phyloP scores from a whole-genome alignment of 192 early-diverging fungal species.

The Coemansia nantahalensis region DNA sequence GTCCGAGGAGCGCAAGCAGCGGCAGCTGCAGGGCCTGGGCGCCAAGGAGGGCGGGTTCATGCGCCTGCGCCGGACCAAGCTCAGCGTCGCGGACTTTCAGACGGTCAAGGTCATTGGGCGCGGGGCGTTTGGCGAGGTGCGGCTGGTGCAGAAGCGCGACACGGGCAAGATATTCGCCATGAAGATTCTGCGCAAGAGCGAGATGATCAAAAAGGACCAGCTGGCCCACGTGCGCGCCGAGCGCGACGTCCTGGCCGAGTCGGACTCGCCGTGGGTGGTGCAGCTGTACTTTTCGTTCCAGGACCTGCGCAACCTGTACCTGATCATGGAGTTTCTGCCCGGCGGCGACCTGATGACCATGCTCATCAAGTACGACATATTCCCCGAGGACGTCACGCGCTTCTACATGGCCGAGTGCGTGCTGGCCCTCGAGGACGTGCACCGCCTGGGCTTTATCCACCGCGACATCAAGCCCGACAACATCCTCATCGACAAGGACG shows the following conservation, averaged over 20 bases:
- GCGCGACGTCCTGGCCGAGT: slow-evolving; percentile 96
- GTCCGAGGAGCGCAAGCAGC: slow-evolving; percentile 79
- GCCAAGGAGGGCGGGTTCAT: slow-evolving; percentile 93
- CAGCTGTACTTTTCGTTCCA: slow-evolving; percentile 99
- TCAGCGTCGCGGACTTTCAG: slow-evolving; percentile 88
- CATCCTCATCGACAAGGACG: slow-evolving; percentile 93
- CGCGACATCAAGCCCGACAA: slow-evolving; percentile 86
- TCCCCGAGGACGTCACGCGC: slow-evolving; percentile 94
- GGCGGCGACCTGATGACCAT: slow-evolving; percentile 99
- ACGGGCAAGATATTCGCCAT: slow-evolving; percentile 98
- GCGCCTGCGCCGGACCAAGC: slow-evolving; percentile 82
- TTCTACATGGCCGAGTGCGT: slow-evolving; percentile 99
- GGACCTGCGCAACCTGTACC: slow-evolving; percentile 87
- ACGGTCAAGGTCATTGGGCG: slow-evolving; percentile 99
- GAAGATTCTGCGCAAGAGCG: slow-evolving; percentile 94
- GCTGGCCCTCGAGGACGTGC: slow-evolving; percentile 89
- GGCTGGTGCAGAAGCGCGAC: slow-evolving; percentile 93
- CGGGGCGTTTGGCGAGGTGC: slow-evolving; percentile 98
- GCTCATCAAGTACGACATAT: slow-evolving; percentile 98
- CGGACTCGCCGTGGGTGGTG: slow-evolving; percentile 96
- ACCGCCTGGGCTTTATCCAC: slow-evolving; percentile 94
- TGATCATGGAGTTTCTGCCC: slow-evolving; percentile 99
- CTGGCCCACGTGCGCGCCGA: slow-evolving; percentile 98
- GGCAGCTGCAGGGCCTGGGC: slow-evolving; percentile 75
- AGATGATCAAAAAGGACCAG: slow-evolving; percentile 99